Percentiles rank a stretch among this genome's conserved stretches.
Conservation (phyloP, 495 filamentous ascomycete genomes). For the Neurospora discreta region DNA sequence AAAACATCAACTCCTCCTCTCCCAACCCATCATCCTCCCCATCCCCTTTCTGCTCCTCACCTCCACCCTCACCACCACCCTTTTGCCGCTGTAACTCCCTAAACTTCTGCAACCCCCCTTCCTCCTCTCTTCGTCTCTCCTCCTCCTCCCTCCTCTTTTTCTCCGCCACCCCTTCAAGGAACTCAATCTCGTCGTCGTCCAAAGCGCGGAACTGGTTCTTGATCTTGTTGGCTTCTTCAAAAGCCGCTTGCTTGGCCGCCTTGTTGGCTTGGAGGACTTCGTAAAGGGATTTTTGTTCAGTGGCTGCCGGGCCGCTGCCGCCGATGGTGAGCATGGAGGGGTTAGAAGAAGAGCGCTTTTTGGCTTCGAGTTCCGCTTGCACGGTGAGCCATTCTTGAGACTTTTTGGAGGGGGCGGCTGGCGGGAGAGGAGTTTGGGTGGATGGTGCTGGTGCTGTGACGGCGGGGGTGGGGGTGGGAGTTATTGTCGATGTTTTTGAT, state of each 20-base stretch:
- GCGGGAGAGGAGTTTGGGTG: background rate
- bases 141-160: conserved; percentile 61
- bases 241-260: conserved; percentile 92
- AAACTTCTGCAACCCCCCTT: conserved; percentile 61
- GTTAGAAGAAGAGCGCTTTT: conserved; percentile 1
- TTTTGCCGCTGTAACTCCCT: conserved; percentile 44
- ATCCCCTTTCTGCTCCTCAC: too few species aligned
- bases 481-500: background rate
- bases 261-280: conserved; percentile 91
- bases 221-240: conserved; percentile 77
- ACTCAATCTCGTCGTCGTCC: conserved; percentile 90
- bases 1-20: background rate
- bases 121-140: conserved; percentile 59
- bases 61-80: conserved; percentile 10
- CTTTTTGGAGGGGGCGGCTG: conserved; percentile 2
- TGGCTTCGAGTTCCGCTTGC: conserved; percentile 60
- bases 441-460: background rate
- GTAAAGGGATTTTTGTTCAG: conserved; percentile 58
- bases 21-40: conserved; percentile 7
- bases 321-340: background rate
- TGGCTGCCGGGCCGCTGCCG: background rate
- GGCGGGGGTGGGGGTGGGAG: background rate
- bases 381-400: conserved; percentile 54
- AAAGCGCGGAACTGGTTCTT: conserved; percentile 91
- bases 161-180: conserved; percentile 68